Evolutionary conservation across 2,329 filamentous ascomycete species (phyloP).

Genomic region (Penicillium sp.): DNA sequence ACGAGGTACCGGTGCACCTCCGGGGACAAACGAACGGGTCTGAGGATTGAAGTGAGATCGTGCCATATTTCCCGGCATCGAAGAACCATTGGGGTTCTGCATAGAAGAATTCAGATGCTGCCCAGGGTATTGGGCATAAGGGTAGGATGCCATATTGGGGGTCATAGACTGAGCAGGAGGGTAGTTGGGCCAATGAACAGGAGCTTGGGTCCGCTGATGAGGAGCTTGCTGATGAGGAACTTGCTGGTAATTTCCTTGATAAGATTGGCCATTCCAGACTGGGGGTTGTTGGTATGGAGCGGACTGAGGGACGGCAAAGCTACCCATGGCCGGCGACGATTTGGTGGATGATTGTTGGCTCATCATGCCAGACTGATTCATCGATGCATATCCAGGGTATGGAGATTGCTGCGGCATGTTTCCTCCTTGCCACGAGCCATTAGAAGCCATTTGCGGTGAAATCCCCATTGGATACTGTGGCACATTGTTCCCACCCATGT

Average conservation of each 20-base stretch:
- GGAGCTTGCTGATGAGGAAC: slow-evolving; percentile 31
- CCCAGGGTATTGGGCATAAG: slow-evolving; percentile 75
- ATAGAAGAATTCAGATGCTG: slow-evolving; percentile 59
- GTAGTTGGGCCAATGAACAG: slow-evolving; percentile 41
- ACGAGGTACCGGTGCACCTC: slow-evolving; percentile 41
- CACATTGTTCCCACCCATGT: slow-evolving; percentile 31
- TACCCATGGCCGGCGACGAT: slow-evolving; percentile 41
- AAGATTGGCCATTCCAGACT: slow-evolving; percentile 22
- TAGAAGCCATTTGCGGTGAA: slow-evolving; percentile 35
- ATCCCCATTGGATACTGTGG: slow-evolving; percentile 38
- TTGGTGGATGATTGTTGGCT: slow-evolving; percentile 37
- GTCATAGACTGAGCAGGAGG: slow-evolving; percentile 36
- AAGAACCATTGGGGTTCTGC: slow-evolving; percentile 72
- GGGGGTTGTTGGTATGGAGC: slow-evolving; percentile 29
- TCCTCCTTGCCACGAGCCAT: slow-evolving; percentile 37
- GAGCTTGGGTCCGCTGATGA: slow-evolving; percentile 39
- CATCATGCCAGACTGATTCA: slow-evolving; percentile 41
- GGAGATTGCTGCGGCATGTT: slow-evolving; percentile 37
- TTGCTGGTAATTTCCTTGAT: slow-evolving; percentile 33
- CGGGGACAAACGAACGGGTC: slow-evolving; percentile 86
- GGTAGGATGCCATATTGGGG: slow-evolving; percentile 58
- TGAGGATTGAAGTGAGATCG: slow-evolving; percentile 90
- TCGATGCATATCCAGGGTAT: slow-evolving; percentile 39
- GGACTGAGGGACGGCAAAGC: slow-evolving; percentile 34
- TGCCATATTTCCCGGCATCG: slow-evolving; percentile 80